Evolutionary conservation across 306 rosid genomes (phyloP).

Genomic region (Styphnolobium japonicum): DNA sequence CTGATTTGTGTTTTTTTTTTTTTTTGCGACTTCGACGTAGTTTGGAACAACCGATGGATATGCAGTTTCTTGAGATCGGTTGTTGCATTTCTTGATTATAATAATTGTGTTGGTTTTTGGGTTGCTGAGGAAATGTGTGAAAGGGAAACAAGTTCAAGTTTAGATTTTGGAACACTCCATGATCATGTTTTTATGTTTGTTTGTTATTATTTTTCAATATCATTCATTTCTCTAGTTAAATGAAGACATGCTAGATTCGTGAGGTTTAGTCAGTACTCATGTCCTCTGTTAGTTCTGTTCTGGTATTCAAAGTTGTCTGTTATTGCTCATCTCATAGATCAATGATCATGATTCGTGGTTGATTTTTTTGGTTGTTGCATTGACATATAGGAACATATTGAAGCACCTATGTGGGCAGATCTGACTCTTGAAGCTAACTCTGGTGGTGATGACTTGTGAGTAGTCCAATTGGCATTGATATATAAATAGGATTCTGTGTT

Average conservation of each 20-base stretch:
- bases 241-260: not conserved
- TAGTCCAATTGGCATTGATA: conserved; percentile 6
- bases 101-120: not conserved
- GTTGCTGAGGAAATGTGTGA: not conserved
- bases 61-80: not conserved
- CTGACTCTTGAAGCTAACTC: conserved; percentile 50
- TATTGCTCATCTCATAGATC: not conserved
- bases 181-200: not conserved
- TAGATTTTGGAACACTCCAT: not conserved
- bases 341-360: not conserved
- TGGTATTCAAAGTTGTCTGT: not conserved
- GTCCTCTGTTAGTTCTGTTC: not conserved
- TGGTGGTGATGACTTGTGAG: conserved; percentile 50
- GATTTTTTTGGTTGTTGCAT: conserved; percentile 21
- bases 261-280: not conserved
- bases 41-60: not conserved
- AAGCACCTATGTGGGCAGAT: conserved; percentile 90
- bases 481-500: not conserved
- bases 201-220: not conserved
- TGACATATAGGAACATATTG: conserved; percentile 61
- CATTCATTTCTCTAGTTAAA: not conserved
- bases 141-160: not conserved
- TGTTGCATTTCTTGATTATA: not conserved
- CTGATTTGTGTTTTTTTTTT: not conserved
- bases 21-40: too few species aligned